Conservation (phyloP, 257 asterid species). For the Solanum arcanum region DNA sequence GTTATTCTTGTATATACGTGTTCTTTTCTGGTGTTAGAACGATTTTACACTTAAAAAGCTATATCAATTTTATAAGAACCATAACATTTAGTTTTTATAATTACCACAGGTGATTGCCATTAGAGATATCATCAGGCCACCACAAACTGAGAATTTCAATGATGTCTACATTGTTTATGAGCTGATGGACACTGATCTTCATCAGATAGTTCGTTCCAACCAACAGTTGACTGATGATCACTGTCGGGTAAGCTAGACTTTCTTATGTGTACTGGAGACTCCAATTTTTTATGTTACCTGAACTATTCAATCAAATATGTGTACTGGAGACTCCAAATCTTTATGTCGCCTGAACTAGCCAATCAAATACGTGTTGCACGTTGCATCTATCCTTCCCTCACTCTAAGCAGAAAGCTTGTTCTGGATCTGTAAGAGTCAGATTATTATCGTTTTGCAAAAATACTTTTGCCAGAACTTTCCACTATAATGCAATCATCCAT, state of each 20-base stretch:
- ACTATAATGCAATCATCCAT: neutral
- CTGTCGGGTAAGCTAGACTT: constrained; percentile 77
- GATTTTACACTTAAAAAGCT: neutral
- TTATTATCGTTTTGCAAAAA: neutral
- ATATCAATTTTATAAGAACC: neutral
- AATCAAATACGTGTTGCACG: neutral
- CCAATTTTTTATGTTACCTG: neutral
- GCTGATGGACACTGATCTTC: constrained; percentile 98
- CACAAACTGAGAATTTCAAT: constrained; percentile 85
- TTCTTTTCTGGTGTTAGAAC: neutral
- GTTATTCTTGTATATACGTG: neutral
- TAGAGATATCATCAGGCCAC: constrained; percentile 91
- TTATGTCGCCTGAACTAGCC: neutral
- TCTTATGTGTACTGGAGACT: constrained; percentile 1
- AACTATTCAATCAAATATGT: neutral
- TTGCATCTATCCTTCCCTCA: neutral
- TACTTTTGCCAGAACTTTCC: neutral
- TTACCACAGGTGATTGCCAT: constrained; percentile 61
- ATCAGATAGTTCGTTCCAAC: constrained; percentile 85
- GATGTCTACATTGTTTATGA: constrained; percentile 93
- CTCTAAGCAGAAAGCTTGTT: neutral
- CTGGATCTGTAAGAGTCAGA: neutral
- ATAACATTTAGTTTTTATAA: neutral
- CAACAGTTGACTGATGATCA: constrained; percentile 83
- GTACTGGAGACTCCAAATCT: neutral